These are phyloP conservation scores for Venturia carpophila DNA, from an alignment of 2,329 filamentous ascomycete species.

Conservation along the genomic window DNA sequence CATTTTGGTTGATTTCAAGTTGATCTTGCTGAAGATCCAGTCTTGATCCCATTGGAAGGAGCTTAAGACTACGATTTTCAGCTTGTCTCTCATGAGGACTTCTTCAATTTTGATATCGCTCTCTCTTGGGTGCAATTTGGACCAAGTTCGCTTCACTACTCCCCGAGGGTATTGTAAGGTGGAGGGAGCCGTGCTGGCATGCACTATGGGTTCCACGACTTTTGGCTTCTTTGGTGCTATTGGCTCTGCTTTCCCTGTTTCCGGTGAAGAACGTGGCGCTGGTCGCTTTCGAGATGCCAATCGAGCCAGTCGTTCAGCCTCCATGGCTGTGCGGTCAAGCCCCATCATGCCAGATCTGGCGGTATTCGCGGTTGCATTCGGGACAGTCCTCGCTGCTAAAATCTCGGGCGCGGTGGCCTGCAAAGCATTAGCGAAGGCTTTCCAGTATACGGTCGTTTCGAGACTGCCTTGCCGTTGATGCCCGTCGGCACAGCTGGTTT, in stretches of 20 bases:
- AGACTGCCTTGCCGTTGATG: slow-evolving; percentile 13
- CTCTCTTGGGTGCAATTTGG: slow-evolving; percentile 51
- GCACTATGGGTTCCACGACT: slow-evolving; percentile 19
- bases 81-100: slow-evolving; percentile 62
- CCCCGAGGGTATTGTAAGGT: slow-evolving; percentile 49
- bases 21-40: slow-evolving; percentile 68
- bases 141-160: slow-evolving; percentile 75
- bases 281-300: slow-evolving; percentile 54
- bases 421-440: neutral
- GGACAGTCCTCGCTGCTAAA: too few relatives aligned
- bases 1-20: slow-evolving; percentile 46
- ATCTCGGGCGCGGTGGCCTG: neutral
- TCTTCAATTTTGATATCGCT: slow-evolving; percentile 80
- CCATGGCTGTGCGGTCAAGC: slow-evolving; percentile 75
- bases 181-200: slow-evolving; percentile 12
- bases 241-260: slow-evolving; percentile 25
- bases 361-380: neutral
- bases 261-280: slow-evolving; percentile 35
- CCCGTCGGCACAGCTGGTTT: neutral
- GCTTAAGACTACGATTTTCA: slow-evolving; percentile 73
- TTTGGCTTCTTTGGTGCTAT: slow-evolving; percentile 16
- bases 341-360: slow-evolving; percentile 27
- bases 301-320: slow-evolving; percentile 70
- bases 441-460: slow-evolving; percentile 10
- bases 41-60: slow-evolving; percentile 80